Conservation (phyloP, 352 stramenopile species). For the Paralagenidium karlingii region DNA sequence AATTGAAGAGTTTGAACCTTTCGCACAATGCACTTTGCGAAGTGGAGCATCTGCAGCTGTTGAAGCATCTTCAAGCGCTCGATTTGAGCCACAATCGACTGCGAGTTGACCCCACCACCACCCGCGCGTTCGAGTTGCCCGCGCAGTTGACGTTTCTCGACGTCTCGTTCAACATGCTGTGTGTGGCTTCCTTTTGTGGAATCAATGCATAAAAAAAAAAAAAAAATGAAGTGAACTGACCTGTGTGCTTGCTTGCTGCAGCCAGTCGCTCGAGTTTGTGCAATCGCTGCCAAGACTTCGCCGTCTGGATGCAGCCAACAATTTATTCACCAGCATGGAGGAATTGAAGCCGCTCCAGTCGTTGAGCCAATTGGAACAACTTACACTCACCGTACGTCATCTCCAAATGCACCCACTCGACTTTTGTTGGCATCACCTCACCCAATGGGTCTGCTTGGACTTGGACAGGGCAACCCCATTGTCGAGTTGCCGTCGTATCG, state of each 20-base stretch:
- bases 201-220: neutral
- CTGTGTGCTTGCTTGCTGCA: constrained; percentile 1
- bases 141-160: constrained; percentile 24
- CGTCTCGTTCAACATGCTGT: constrained; percentile 43
- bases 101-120: no score
- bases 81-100: constrained; percentile 52
- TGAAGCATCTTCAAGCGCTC: constrained; percentile 32
- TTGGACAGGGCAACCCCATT: constrained; percentile 36
- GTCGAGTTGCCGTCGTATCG: constrained; percentile 21
- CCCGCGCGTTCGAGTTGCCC: no score
- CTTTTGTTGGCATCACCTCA: neutral
- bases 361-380: constrained; percentile 9
- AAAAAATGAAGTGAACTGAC: neutral
- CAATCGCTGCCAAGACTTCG: no score
- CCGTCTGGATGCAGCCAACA: no score
- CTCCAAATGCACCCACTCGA: constrained; percentile 18
- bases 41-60: constrained; percentile 28
- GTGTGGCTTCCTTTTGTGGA: constrained; percentile 1
- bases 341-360: constrained; percentile 25
- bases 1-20: constrained; percentile 50
- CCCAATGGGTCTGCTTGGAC: neutral
- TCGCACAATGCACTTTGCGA: constrained; percentile 36
- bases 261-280: no score
- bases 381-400: constrained; percentile 28
- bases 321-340: no score